phyloP scores from a whole-genome alignment of 2,329 filamentous ascomycete species.

The Mariannaea elegans region DNA sequence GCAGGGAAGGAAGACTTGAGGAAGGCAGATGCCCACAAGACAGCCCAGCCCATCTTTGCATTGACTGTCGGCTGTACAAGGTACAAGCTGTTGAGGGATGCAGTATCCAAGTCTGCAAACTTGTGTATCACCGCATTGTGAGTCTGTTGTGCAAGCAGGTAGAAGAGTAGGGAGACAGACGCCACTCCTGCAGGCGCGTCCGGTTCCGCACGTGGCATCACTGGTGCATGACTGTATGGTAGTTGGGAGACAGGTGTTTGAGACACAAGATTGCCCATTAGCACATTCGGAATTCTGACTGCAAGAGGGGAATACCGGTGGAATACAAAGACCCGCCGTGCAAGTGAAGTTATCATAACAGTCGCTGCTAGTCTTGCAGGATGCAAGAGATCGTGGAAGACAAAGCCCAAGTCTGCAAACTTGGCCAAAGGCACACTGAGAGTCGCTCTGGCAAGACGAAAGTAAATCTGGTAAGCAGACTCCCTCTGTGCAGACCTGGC shows the following conservation, averaged over 20 bases:
- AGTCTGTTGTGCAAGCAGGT: conserved; percentile 1
- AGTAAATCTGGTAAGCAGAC: conserved; percentile 3
- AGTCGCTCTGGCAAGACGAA: not conserved
- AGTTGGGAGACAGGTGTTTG: conserved; percentile 6
- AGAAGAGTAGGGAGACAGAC: conserved; percentile 1
- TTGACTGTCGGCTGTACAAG: not conserved
- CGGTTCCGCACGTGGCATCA: not conserved
- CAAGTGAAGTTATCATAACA: not conserved
- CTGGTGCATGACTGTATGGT: not conserved
- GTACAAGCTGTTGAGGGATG: not conserved
- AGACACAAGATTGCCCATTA: not conserved
- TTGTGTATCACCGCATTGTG: not conserved
- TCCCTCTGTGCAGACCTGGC: conserved; percentile 5
- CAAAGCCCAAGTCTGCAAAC: conserved; percentile 7
- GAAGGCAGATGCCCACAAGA: conserved; percentile 6
- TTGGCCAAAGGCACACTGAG: conserved; percentile 6
- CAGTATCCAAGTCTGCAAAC: conserved; percentile 7
- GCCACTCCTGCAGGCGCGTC: not conserved
- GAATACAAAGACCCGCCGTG: not conserved
- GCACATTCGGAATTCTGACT: not conserved
- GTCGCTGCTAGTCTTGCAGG: not conserved
- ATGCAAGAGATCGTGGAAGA: not conserved
- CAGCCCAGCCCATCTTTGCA: conserved; percentile 3
- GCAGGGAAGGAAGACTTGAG: not conserved
- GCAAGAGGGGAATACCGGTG: not conserved